These are phyloP conservation scores for Herpetomonas tarakana DNA, from an alignment of 208 protist genomes.

Conservation along the genomic window DNA sequence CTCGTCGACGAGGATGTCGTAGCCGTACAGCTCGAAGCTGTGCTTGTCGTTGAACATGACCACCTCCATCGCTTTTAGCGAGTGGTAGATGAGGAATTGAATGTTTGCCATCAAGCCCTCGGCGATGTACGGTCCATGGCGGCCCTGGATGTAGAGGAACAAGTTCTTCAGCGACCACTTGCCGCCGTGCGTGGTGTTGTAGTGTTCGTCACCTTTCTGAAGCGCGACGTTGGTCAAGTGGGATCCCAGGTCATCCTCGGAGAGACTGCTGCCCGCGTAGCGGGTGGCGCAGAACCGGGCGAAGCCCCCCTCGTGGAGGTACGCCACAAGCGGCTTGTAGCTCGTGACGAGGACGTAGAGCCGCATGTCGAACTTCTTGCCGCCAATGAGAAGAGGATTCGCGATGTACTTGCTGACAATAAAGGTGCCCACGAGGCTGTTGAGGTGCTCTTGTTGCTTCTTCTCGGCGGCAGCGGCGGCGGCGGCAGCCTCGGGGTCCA, in stretches of 20 bases:
- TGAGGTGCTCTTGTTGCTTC: constrained; percentile 1
- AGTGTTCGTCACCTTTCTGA: constrained; percentile 92
- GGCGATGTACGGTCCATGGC: constrained; percentile 61
- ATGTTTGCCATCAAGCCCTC: constrained; percentile 87
- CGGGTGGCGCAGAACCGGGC: constrained; percentile 94
- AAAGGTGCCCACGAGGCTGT: constrained; percentile 61
- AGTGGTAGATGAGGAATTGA: constrained; percentile 92
- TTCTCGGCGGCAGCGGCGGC: background rate
- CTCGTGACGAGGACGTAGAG: constrained; percentile 96
- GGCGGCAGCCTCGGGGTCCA: constrained; percentile 6
- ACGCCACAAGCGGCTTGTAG: constrained; percentile 92
- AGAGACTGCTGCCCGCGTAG: constrained; percentile 59
- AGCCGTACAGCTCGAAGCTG: constrained; percentile 98
- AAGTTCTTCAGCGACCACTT: constrained; percentile 93
- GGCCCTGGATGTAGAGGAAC: constrained; percentile 79
- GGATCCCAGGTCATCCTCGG: constrained; percentile 79
- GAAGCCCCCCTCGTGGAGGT: constrained; percentile 91
- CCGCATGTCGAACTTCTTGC: constrained; percentile 97
- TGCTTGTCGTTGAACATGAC: constrained; percentile 95
- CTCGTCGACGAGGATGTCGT: constrained; percentile 97
- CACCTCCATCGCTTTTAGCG: constrained; percentile 83
- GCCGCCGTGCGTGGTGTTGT: constrained; percentile 93
- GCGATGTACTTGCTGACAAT: constrained; percentile 94
- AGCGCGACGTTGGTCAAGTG: constrained; percentile 98
- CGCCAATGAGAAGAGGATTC: constrained; percentile 94